Conservation (phyloP, 2,329 filamentous ascomycete species). For the Nemania sp. region DNA sequence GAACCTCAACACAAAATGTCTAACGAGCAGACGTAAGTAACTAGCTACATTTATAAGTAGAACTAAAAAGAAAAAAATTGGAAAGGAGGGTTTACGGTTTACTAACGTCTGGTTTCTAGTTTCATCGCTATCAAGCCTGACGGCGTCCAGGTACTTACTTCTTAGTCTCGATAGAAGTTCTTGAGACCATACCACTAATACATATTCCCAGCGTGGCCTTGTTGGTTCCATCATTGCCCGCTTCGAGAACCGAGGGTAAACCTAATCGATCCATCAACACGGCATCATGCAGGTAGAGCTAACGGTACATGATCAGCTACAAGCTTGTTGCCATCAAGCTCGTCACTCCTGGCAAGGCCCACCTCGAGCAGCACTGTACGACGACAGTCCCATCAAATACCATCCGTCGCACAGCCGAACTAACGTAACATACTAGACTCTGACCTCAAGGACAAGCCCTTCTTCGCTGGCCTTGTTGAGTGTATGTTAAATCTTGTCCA, state of each 20-base stretch:
- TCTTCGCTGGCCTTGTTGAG: slow-evolving; percentile 93
- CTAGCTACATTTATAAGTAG: neutral
- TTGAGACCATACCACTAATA: slow-evolving; percentile 41
- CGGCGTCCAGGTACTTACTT: slow-evolving; percentile 91
- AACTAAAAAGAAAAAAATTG: neutral
- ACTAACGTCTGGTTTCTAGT: slow-evolving; percentile 62
- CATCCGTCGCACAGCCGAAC: slow-evolving; percentile 10
- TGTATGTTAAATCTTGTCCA: slow-evolving; percentile 68
- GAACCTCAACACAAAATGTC: slow-evolving; percentile 49
- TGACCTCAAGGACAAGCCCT: slow-evolving; percentile 92
- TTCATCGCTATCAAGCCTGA: slow-evolving; percentile 99
- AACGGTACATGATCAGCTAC: slow-evolving; percentile 70
- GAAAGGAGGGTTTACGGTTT: no score
- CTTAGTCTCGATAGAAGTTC: slow-evolving; percentile 14
- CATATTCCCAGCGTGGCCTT: slow-evolving; percentile 81
- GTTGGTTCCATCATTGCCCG: slow-evolving; percentile 97
- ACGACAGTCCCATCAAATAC: slow-evolving; percentile 37
- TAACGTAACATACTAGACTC: slow-evolving; percentile 67
- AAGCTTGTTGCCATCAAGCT: slow-evolving; percentile 99
- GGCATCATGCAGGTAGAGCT: slow-evolving; percentile 38
- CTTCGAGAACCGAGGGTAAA: slow-evolving; percentile 95
- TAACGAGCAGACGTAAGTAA: slow-evolving; percentile 50
- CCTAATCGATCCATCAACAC: slow-evolving; percentile 37
- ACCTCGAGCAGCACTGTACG: slow-evolving; percentile 96
- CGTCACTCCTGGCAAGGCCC: slow-evolving; percentile 85